Evolutionary conservation across 2,329 filamentous ascomycete species (phyloP), one percentile per base, ranked within the genome.

Genomic region (Cordyceps farinosa): DNA sequence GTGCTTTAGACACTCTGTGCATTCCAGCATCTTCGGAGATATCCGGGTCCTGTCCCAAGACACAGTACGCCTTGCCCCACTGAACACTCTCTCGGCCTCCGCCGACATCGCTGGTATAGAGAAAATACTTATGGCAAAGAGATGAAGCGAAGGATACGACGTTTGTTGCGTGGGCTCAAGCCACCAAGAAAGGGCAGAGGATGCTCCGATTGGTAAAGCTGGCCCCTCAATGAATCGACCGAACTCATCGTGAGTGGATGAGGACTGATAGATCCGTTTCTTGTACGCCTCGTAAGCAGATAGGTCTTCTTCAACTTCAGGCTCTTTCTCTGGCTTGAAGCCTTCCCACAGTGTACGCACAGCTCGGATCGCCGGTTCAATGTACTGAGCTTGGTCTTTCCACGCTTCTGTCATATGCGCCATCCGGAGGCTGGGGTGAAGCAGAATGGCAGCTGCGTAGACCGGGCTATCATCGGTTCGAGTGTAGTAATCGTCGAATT

Each of bases 51-150:
- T 38, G 27, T 44, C 52, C 54, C 54, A 57, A n/a, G 54, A 45
- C 22, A 57, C 40, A 32, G 27, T 44, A 36, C 40, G 38, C 36
- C 54, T 57, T 36, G 30, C 54, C n/a, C 54, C 54, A 29, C 32
- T 42, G 54, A 57, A 47, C n/a, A 57, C 17, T 57, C 54, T 36
- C 40, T 57, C 54, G 22, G 54, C 30, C 54, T 57, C 54, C 40
- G 54, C 40, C 32, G 54, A 57, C 54, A 57, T 57, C 27, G 54
- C 32, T 34, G 54, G 40, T 29, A 57, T 57, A 34, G 38, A 38
- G 36, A 57, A 57, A 29, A 57, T 36, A 40, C 36, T 36, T 42
- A 57, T 57, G 40, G 54, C 54, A 27, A 57, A 45, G 17, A 29
- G 54, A 30, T 44, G 40, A 45, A 57, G 40, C 32, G 13, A 27